Percentiles rank a stretch among this genome's conserved stretches.
Evolutionary conservation across 2,329 filamentous ascomycete genomes (phyloP).

Genomic region (Coniosporium tulheliwenetii): DNA sequence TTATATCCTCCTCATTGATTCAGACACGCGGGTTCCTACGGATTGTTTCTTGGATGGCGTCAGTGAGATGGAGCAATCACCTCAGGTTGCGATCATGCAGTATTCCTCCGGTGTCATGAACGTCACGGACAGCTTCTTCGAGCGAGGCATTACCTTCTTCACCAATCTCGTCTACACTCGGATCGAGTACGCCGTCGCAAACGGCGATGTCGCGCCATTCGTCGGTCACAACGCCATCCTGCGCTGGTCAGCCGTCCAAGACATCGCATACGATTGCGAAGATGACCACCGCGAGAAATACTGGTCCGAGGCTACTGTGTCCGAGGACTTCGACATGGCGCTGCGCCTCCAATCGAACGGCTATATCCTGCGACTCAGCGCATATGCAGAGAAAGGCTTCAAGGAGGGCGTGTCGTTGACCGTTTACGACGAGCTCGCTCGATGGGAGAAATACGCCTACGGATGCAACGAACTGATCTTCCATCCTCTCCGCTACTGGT

Average conservation of each 20-base stretch:
- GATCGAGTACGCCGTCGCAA: constrained; percentile 62
- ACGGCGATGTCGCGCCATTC: constrained; percentile 63
- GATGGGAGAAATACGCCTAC: constrained; percentile 80
- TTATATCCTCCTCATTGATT: constrained; percentile 66
- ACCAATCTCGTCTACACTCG: constrained; percentile 58
- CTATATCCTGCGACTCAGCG: constrained; percentile 57
- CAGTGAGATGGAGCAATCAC: constrained; percentile 67
- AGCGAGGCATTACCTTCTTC: constrained; percentile 27
- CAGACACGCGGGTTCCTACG: constrained; percentile 60
- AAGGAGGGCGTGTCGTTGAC: constrained; percentile 74
- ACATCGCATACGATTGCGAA: constrained; percentile 53
- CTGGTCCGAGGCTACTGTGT: constrained; percentile 69
- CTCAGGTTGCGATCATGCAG: constrained; percentile 65
- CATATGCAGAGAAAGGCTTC: constrained; percentile 62
- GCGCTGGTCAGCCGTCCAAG: constrained; percentile 60
- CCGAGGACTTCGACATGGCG: constrained; percentile 72
- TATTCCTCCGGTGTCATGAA: constrained; percentile 68
- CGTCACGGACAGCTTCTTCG: constrained; percentile 52
- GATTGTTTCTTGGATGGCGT: constrained; percentile 69
- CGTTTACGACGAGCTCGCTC: constrained; percentile 69
- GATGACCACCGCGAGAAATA: constrained; percentile 58
- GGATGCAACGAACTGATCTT: constrained; percentile 74
- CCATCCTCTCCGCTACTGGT: constrained; percentile 60
- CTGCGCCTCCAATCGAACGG: constrained; percentile 57
- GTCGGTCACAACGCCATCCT: constrained; percentile 70